These are phyloP conservation scores for Cordyceps cicadae DNA, from an alignment of 2,329 filamentous ascomycete species.

Conservation along the genomic window DNA sequence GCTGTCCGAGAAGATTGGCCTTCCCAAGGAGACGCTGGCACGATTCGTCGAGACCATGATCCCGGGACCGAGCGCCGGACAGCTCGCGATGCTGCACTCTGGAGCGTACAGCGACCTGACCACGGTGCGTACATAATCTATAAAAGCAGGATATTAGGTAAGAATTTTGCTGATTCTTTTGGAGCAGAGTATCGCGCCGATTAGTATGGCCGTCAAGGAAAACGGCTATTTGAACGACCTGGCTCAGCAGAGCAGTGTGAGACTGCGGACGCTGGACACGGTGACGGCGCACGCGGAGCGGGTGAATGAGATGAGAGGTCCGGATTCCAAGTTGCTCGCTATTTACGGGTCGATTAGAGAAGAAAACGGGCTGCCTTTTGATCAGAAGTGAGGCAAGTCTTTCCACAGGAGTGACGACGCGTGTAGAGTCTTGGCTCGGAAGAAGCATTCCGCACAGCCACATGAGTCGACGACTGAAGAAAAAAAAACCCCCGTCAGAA, in stretches of 20 bases:
- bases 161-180: no score
- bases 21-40: not conserved
- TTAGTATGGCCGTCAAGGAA: constrained; percentile 5
- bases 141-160: no score
- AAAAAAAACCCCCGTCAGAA: not conserved
- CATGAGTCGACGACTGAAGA: not conserved
- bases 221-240: not conserved
- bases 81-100: not conserved
- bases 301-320: not conserved
- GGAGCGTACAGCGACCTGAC: not conserved
- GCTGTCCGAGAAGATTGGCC: not conserved
- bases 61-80: not conserved
- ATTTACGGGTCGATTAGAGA: constrained; percentile 1
- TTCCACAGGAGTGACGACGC: not conserved
- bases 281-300: not conserved
- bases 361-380: not conserved
- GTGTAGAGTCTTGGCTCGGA: not conserved
- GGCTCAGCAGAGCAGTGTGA: not conserved
- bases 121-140: not conserved
- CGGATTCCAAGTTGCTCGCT: constrained; percentile 1
- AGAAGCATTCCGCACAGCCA: not conserved
- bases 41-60: not conserved
- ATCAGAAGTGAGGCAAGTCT: not conserved
- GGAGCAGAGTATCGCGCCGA: not conserved
- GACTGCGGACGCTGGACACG: not conserved